Base-by-base conservation (phyloP, 1,284 basidiomycete species). In the Marasmius fiardii region DNA sequence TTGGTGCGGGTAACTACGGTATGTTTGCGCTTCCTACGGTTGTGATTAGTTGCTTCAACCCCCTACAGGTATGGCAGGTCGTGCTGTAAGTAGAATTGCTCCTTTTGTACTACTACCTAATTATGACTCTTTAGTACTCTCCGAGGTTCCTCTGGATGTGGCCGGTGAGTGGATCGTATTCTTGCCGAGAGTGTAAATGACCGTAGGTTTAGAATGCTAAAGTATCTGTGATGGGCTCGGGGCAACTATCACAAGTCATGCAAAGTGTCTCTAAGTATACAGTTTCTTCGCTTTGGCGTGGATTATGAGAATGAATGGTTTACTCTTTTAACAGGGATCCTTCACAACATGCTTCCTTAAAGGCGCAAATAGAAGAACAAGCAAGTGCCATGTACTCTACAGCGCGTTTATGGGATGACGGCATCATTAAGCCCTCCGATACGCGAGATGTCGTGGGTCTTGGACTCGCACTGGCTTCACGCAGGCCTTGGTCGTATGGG, bases 71-170 rank as follows among this genome's bases (percentile, higher is more conserved):
- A 95, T 95, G 90, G 89, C 91, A 61, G 92, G 92, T 18, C 81
- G 92, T 57, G 90, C 93, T 56, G 91, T 93, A 68, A 71, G 85
- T 74, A 28, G 23, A 48, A 51, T 48, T 21, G 20, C 4, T 18
- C 44, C 37, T 56, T 51, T 51, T 45, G 52, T 54, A 10, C 52
- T 43, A 41, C 53, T 21, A 23, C 51, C 47, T 56, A 23, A 24
- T 49, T 53, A 44, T 53, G 34, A 34, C 33, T 34, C 53, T 49
- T 34, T 62, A 94, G 83, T 96, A 96, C 71, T 93, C 91, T 10
- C 94, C 95, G 2, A 81, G 94, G 58, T 97, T 98, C 80, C 73
- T 98, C 53, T 98, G 92, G 91, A 95, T 95, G 92, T 98, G 95
- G 95, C 95, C 95, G 57, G 89, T 91, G 70, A 64, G 87, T 75